Evolutionary conservation across 2,329 filamentous ascomycete species (phyloP), one percentile per base, ranked within the genome.

Genomic region (Fusarium penzigii): DNA sequence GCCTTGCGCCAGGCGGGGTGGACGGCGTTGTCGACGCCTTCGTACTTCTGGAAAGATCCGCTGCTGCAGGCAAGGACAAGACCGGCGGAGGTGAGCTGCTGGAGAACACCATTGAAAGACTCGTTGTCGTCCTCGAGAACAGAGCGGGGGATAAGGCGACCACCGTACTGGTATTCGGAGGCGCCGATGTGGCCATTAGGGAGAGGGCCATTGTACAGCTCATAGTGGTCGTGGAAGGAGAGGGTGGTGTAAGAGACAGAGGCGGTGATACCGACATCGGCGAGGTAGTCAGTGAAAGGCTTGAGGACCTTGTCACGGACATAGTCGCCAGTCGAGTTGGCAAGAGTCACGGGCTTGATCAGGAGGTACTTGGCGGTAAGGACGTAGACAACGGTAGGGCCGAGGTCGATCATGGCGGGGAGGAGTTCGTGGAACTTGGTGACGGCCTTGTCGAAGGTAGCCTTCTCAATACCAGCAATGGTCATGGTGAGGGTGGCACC

Each of bases 331-430:
- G 71, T 72, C 36, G 76, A 74, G 50, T 74, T 70, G n/a, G 75
- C 78, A 0, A 69, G 71, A 0, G 76, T 81, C 11, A 81, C 57
- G 4, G 75, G 72, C 6, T 70, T 67, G 39, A 82, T 70, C 5
- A 63, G 49, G 53, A 82, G 78, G 50, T 65, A 53, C 17, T 49
- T 38, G 11, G 9, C 12, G 7, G 58, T 65, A 9, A 61, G 44
- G 2, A 55, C 57, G 65, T 75, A 80, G n/a, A 77, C 68, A 25
- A 72, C 65, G 67, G 75, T 78, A 29, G 71, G 71, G 6, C 80
- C 81, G 1, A 70, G 67, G 49, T 82, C 80, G 10, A 79, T 69
- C 39, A 82, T 68, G 9, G 49, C 61, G 8, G 70, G 57, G 29
- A 70, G 46, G 46, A 68, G 53, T 49, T 69, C 57, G 51, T 66